phyloP scores from a whole-genome alignment of 768 basidiomycete species.

The Psilocybe sp. region DNA sequence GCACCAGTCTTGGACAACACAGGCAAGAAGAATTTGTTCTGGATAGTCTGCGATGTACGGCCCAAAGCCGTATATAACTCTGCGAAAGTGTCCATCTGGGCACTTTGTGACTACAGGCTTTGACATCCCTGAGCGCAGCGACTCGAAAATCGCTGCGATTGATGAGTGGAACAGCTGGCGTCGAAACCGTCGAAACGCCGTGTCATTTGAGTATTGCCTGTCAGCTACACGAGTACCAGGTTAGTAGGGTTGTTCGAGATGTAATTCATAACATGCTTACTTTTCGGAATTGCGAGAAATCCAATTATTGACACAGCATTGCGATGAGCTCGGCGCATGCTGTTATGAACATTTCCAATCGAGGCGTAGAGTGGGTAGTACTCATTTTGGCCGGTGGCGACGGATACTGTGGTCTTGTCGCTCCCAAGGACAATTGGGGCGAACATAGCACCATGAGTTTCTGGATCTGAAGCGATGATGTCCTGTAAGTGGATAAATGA shows the following conservation, averaged over 20 bases:
- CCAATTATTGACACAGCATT: slow-evolving; percentile 24
- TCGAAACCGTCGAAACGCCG: slow-evolving; percentile 23
- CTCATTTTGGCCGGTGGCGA: slow-evolving; percentile 33
- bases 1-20: slow-evolving; percentile 35
- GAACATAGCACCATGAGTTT: slow-evolving; percentile 26
- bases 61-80: slow-evolving; percentile 28
- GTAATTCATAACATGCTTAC: slow-evolving; percentile 6
- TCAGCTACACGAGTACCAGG: slow-evolving; percentile 4
- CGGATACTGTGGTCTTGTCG: slow-evolving; percentile 37
- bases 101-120: slow-evolving; percentile 20
- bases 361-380: slow-evolving; percentile 34
- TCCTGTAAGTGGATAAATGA: slow-evolving; percentile 21
- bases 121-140: slow-evolving; percentile 23
- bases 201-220: slow-evolving; percentile 10
- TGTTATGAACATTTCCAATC: slow-evolving; percentile 29
- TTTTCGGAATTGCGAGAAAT: slow-evolving; percentile 23
- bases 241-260: background rate
- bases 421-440: slow-evolving; percentile 32
- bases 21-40: slow-evolving; percentile 29
- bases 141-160: slow-evolving; percentile 17
- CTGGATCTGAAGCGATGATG: slow-evolving; percentile 17
- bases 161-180: slow-evolving; percentile 29
- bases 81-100: slow-evolving; percentile 26
- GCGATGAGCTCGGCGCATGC: slow-evolving; percentile 26
- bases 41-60: slow-evolving; percentile 40